phyloP scores from a whole-genome alignment of 768 basidiomycete genomes.

The Xerocomellus dryophilus region DNA sequence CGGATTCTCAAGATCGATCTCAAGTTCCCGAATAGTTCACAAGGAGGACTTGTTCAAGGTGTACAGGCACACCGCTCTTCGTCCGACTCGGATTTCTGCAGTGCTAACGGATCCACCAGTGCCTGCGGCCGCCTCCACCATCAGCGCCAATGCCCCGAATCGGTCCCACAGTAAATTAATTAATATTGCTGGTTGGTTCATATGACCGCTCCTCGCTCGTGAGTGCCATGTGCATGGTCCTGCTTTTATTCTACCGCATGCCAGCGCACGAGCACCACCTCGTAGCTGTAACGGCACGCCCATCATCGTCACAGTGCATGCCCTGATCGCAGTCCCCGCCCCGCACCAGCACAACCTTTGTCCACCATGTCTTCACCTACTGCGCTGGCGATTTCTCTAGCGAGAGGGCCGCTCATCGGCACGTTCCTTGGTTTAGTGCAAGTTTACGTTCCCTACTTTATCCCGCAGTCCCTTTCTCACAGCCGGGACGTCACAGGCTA shows the following conservation, averaged over 20 bases:
- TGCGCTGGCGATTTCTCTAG: slow-evolving; percentile 10
- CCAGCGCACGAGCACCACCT: not conserved
- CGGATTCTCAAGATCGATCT: no score
- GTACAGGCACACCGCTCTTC: not conserved
- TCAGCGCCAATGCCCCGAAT: not conserved
- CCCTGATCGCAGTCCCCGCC: not conserved
- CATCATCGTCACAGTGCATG: not conserved
- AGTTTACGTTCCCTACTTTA: not conserved
- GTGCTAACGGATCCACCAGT: not conserved
- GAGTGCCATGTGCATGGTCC: not conserved
- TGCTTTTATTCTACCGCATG: not conserved
- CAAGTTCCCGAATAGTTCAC: not conserved
- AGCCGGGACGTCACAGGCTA: slow-evolving; percentile 8
- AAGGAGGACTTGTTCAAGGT: no score
- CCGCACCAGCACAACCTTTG: not conserved
- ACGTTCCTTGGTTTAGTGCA: slow-evolving; percentile 23
- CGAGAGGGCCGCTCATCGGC: slow-evolving; percentile 28
- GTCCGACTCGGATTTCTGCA: not conserved
- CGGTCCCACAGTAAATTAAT: not conserved
- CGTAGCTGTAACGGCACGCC: not conserved
- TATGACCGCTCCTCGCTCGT: not conserved
- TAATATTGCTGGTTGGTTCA: not conserved
- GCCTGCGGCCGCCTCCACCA: not conserved
- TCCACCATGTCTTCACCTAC: slow-evolving; percentile 7
- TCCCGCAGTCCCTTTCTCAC: not conserved